phyloP scores from a whole-genome alignment of 129 eudicot genomes.

The Gnaphalium uliginosum region DNA sequence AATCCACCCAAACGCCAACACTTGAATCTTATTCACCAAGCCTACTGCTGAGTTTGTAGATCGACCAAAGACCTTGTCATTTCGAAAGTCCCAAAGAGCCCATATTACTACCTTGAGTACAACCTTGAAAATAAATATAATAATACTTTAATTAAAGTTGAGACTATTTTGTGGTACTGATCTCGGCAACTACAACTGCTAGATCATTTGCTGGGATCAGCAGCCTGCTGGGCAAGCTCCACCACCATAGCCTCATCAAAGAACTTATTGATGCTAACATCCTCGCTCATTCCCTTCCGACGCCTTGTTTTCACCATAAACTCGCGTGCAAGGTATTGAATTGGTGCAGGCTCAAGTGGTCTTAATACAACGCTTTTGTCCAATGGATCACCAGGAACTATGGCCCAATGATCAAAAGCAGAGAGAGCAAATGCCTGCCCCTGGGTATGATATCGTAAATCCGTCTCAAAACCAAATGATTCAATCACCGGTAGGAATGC shows the following conservation, averaged over 20 bases:
- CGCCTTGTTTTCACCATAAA: constrained; percentile 99
- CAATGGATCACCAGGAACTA: constrained; percentile 97
- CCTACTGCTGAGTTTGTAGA: too few relatives aligned
- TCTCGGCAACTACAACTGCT: too few relatives aligned
- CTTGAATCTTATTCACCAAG: too few relatives aligned
- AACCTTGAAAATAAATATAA: too few relatives aligned
- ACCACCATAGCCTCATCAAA: constrained; percentile 97
- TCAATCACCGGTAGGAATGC: constrained; percentile 97
- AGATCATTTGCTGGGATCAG: constrained; percentile 76
- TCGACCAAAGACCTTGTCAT: too few relatives aligned
- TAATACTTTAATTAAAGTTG: too few relatives aligned
- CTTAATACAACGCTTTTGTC: constrained; percentile 86
- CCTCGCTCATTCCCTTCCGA: constrained; percentile 98
- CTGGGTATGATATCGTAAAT: constrained; percentile 92
- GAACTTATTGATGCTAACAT: constrained; percentile 82
- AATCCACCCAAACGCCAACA: too few relatives aligned
- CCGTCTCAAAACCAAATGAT: constrained; percentile 96
- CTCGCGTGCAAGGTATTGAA: constrained; percentile 87
- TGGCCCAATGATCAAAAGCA: constrained; percentile 94
- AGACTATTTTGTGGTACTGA: too few relatives aligned
- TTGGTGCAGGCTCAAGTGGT: constrained; percentile 94
- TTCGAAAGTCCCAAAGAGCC: too few relatives aligned
- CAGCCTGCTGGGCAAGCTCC: constrained; percentile 95
- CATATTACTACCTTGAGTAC: too few relatives aligned
- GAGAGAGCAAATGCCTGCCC: constrained; percentile 93